A percentile compares a stretch with the other conserved stretches of the same genome.
Evolutionary conservation across 441 rosid species (phyloP).

Genomic region (Croton setiger): DNA sequence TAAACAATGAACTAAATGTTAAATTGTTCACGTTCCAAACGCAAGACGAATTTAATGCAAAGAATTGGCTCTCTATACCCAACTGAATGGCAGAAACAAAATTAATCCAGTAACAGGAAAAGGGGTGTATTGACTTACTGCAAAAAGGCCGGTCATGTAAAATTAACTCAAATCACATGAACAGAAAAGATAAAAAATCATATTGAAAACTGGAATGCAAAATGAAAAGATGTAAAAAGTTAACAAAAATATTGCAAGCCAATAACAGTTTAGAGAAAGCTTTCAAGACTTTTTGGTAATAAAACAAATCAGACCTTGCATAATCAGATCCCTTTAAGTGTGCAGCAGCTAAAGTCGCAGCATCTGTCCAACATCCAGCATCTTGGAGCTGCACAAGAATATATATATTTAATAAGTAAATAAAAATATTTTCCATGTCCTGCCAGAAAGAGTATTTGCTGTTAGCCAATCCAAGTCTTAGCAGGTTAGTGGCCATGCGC

Average conservation of each 20-base stretch:
- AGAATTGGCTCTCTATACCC: background rate
- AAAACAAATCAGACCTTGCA: constrained; percentile 58
- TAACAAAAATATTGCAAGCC: constrained; percentile 16
- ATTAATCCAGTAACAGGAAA: background rate
- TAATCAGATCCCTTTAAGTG: constrained; percentile 95
- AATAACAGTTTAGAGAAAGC: background rate
- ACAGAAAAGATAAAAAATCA: background rate
- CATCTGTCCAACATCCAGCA: constrained; percentile 99
- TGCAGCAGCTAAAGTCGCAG: constrained; percentile 96
- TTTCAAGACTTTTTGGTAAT: background rate
- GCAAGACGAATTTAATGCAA: background rate
- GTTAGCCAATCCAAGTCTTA: background rate
- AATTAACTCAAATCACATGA: background rate
- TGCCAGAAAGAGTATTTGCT: background rate
- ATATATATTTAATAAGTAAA: constrained; percentile 6
- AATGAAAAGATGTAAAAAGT: background rate
- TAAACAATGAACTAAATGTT: background rate
- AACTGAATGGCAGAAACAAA: background rate
- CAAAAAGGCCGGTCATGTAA: background rate
- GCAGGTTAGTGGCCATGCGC: no score
- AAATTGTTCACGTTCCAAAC: background rate
- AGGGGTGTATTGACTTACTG: background rate
- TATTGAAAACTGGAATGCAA: constrained; percentile 1
- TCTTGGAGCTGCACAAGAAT: constrained; percentile 83
- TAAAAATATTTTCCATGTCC: background rate